phyloP scores from a whole-genome alignment of 208 protist species.

The Cochliopodium minus region DNA sequence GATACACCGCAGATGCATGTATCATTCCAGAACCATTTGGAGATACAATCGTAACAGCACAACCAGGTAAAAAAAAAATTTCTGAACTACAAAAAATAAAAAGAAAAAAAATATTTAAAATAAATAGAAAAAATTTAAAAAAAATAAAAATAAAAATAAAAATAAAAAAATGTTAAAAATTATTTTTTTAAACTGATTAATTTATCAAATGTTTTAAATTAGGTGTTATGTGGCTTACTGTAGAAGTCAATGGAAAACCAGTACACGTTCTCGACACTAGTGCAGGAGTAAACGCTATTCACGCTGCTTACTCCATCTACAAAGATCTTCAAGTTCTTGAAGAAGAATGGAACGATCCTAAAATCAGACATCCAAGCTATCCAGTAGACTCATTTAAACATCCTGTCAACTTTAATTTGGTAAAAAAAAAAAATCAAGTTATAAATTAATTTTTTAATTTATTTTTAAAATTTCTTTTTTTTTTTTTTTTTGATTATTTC shows the following conservation, averaged over 20 bases:
- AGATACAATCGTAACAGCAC: too few relatives aligned
- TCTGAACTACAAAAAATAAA: too few relatives aligned
- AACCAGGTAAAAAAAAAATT: too few relatives aligned
- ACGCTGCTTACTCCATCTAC: slow-evolving; percentile 23
- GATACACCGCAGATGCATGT: slow-evolving; percentile 21
- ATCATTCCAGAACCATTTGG: slow-evolving; percentile 33
- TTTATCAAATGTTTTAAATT: slow-evolving; percentile 25
- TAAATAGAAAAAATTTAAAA: too few relatives aligned
- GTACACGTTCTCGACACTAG: slow-evolving; percentile 25
- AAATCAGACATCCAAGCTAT: slow-evolving; percentile 15
- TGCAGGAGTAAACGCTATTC: slow-evolving; percentile 26
- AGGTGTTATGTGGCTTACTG: slow-evolving; percentile 27
- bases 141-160: too few relatives aligned
- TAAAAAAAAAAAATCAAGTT: too few relatives aligned
- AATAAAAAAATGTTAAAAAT: too few relatives aligned
- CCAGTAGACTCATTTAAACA: slow-evolving; percentile 13
- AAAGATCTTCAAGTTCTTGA: slow-evolving; percentile 18
- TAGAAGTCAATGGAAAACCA: slow-evolving; percentile 18
- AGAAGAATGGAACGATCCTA: slow-evolving; percentile 18
- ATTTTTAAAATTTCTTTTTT: too few relatives aligned
- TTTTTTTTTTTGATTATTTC: too few relatives aligned
- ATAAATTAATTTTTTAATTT: too few relatives aligned
- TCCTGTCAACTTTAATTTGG: slow-evolving; percentile 31
- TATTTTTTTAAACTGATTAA: too few relatives aligned
- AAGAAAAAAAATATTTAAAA: too few relatives aligned